phyloP scores from a whole-genome alignment of 768 basidiomycete genomes.

The Leccinellum albellum region DNA sequence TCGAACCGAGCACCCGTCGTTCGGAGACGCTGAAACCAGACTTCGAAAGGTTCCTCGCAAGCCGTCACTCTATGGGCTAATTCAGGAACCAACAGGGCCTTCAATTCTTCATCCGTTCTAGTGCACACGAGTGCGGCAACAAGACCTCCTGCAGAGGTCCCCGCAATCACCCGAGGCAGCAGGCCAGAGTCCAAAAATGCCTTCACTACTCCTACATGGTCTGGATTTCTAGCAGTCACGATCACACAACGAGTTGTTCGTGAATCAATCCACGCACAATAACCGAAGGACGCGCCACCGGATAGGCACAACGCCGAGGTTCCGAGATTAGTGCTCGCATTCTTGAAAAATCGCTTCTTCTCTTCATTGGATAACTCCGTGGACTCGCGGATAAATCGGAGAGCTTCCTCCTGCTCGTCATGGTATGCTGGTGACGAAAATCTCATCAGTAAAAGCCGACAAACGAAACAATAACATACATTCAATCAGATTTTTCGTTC shows the following conservation, averaged over 20 bases:
- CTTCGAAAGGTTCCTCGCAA: conserved; percentile 68
- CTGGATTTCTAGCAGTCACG: conserved; percentile 33
- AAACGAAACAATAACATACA: conserved; percentile 38
- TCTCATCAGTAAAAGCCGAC: background rate
- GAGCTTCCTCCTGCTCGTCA: conserved; percentile 68
- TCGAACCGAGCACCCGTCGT: conserved; percentile 95
- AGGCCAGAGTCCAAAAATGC: conserved; percentile 86
- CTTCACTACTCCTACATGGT: conserved; percentile 88
- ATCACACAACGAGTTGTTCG: background rate
- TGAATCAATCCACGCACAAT: conserved; percentile 52
- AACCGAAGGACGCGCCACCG: conserved; percentile 95
- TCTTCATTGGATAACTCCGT: conserved; percentile 76
- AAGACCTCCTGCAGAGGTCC: conserved; percentile 91
- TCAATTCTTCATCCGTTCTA: conserved; percentile 84
- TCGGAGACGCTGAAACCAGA: conserved; percentile 73
- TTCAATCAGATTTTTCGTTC: conserved; percentile 89
- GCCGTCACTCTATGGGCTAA: conserved; percentile 82
- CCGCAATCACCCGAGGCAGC: conserved; percentile 89
- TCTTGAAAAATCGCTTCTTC: conserved; percentile 89
- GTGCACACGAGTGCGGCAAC: conserved; percentile 77
- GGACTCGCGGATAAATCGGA: conserved; percentile 74
- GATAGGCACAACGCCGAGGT: conserved; percentile 90
- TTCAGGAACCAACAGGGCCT: conserved; percentile 69
- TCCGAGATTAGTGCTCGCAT: conserved; percentile 85
- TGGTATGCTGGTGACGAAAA: conserved; percentile 61